Conservation (phyloP, 202 grass and related monocot species). For the Tripidium arundinaceum region DNA sequence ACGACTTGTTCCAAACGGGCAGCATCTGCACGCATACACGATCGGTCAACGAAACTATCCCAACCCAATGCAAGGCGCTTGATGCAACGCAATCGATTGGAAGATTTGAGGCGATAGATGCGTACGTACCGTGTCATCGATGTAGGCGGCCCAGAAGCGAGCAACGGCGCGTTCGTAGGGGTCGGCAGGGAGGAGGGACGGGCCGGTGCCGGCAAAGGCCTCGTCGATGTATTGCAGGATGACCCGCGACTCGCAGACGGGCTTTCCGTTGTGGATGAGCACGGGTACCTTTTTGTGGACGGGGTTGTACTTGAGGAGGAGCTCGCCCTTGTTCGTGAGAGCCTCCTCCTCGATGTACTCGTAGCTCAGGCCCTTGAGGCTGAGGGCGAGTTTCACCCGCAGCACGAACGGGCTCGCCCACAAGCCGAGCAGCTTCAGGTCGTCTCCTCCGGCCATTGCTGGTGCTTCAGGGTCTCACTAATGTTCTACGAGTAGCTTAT, state of each 20-base stretch:
- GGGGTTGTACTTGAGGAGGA: conserved; percentile 59
- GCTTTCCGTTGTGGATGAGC: conserved; percentile 48
- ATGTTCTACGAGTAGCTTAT: background rate
- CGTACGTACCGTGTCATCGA: conserved; percentile 38
- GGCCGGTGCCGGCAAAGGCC: conserved; percentile 22
- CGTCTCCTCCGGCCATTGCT: conserved; percentile 38
- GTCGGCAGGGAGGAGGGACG: conserved; percentile 38
- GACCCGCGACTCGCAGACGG: conserved; percentile 45
- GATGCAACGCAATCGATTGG: background rate
- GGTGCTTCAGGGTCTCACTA: background rate
- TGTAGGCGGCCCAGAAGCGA: conserved; percentile 57
- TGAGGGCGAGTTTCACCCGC: conserved; percentile 37
- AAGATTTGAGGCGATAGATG: background rate
- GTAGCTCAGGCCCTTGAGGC: conserved; percentile 51
- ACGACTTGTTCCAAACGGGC: background rate
- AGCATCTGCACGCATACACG: background rate
- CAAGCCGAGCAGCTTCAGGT: conserved; percentile 55
- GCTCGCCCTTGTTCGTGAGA: conserved; percentile 47
- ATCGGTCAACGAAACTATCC: background rate
- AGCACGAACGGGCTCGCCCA: conserved; percentile 45
- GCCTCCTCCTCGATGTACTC: conserved; percentile 46
- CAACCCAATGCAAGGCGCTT: too few relatives aligned
- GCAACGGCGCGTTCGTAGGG: conserved; percentile 43
- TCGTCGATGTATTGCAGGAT: conserved; percentile 63
- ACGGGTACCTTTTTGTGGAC: conserved; percentile 44